These are phyloP conservation scores for Epichloe sp. DNA, from an alignment of 2,329 filamentous ascomycete species.

Conservation along the genomic window DNA sequence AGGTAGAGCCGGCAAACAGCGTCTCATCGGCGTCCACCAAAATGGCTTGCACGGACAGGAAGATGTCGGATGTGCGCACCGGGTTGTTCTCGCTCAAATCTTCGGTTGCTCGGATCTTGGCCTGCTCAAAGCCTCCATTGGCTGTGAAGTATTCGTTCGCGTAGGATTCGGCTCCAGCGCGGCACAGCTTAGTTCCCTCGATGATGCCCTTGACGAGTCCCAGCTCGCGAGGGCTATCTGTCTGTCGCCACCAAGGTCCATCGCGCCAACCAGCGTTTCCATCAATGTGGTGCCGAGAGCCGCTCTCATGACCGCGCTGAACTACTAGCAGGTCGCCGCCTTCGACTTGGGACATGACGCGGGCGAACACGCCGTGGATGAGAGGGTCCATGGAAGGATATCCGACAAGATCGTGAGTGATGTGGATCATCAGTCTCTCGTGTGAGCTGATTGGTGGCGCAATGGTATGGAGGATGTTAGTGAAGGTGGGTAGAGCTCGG, in stretches of 20 bases:
- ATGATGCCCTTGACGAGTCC: constrained; percentile 66
- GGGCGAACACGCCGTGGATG: constrained; percentile 80
- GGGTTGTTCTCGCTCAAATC: constrained; percentile 74
- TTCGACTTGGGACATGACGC: constrained; percentile 98
- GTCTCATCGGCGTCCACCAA: constrained; percentile 48
- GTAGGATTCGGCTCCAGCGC: constrained; percentile 80
- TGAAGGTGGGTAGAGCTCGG: constrained; percentile 86
- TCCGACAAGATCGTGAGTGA: constrained; percentile 86
- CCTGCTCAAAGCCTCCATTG: constrained; percentile 66
- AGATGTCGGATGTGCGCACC: constrained; percentile 84
- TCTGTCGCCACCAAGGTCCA: constrained; percentile 89
- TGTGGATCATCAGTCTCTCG: constrained; percentile 93
- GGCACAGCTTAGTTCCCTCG: constrained; percentile 83
- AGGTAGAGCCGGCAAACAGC: constrained; percentile 51
- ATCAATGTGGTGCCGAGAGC: constrained; percentile 49
- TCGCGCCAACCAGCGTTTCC: constrained; percentile 67
- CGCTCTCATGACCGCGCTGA: constrained; percentile 80
- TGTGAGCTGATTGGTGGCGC: constrained; percentile 94
- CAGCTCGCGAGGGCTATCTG: constrained; percentile 56
- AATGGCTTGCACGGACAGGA: constrained; percentile 88
- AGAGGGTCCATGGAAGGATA: constrained; percentile 91
- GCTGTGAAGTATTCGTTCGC: constrained; percentile 71
- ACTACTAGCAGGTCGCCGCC: constrained; percentile 90
- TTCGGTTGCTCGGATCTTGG: constrained; percentile 67
- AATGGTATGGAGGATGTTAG: constrained; percentile 85